Evolutionary conservation across 2,329 filamentous ascomycete species (phyloP).

Genomic region (Diaporthe amygdali): DNA sequence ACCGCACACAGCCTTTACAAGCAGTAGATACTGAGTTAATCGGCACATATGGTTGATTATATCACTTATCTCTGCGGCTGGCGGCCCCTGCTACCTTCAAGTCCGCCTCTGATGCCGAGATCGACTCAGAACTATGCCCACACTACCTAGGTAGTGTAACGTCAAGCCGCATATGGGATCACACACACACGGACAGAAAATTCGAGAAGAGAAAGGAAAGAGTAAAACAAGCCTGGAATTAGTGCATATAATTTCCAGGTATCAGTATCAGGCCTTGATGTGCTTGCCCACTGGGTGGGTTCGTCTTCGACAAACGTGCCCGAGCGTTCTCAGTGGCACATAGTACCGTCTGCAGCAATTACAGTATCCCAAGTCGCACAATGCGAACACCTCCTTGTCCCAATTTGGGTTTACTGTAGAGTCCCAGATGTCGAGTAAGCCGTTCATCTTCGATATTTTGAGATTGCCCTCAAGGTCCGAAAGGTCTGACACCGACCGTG

Average conservation of each 20-base stretch:
- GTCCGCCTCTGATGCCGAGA: too few species aligned
- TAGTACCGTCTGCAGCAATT: neutral
- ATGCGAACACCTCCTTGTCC: slow-evolving; percentile 9
- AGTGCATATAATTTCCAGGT: too few species aligned
- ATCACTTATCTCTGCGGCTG: too few species aligned
- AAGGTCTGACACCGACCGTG: neutral
- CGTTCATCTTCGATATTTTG: neutral
- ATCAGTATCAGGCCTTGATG: too few species aligned
- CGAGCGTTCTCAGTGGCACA: neutral
- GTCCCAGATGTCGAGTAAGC: slow-evolving; percentile 3
- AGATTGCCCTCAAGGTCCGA: neutral
- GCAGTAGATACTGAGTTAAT: neutral
- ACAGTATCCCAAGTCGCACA: slow-evolving; percentile 1
- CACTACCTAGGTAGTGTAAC: too few species aligned
- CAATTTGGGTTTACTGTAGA: neutral
- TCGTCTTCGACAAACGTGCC: neutral
- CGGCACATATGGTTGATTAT: too few species aligned
- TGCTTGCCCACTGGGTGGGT: neutral
- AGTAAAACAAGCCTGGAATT: too few species aligned
- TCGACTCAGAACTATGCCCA: too few species aligned
- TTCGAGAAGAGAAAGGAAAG: too few species aligned
- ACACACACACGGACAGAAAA: too few species aligned
- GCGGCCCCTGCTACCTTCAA: too few species aligned
- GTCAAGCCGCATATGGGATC: too few species aligned
- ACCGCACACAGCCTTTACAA: neutral